phyloP scores from a whole-genome alignment of 2,329 filamentous ascomycete species.

The Pseudogymnoascus pannorum region DNA sequence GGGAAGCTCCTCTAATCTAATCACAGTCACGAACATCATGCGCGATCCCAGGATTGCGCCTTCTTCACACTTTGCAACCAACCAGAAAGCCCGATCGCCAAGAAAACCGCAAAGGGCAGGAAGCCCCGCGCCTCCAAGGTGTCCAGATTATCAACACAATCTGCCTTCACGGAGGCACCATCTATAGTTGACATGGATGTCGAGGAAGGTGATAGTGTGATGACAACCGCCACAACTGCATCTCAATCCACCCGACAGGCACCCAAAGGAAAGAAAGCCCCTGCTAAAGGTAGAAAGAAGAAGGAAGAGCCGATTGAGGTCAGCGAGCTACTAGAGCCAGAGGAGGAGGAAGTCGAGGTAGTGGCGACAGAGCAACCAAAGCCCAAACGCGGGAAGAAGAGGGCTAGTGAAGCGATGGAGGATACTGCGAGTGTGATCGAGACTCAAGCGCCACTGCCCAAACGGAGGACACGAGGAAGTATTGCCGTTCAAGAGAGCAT shows the following conservation, averaged over 20 bases:
- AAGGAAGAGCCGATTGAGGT: slow-evolving; percentile 48
- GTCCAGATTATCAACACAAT: slow-evolving; percentile 57
- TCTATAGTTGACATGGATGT: slow-evolving; percentile 36
- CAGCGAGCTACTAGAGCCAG: slow-evolving; percentile 28
- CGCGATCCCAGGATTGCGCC: slow-evolving; percentile 67
- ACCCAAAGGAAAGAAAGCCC: slow-evolving; percentile 47
- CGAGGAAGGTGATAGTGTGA: slow-evolving; percentile 50
- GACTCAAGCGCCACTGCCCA: slow-evolving; percentile 29
- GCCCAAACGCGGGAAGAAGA: slow-evolving; percentile 47
- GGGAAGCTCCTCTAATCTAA: slow-evolving; percentile 12
- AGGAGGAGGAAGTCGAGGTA: slow-evolving; percentile 25
- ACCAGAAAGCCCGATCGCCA: slow-evolving; percentile 41
- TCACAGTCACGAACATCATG: slow-evolving; percentile 75
- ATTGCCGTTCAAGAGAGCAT: slow-evolving; percentile 25
- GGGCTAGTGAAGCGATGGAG: slow-evolving; percentile 50
- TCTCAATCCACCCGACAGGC: slow-evolving; percentile 46
- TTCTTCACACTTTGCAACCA: slow-evolving; percentile 69
- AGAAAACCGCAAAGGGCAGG: slow-evolving; percentile 42
- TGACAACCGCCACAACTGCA: slow-evolving; percentile 54
- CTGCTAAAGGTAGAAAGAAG: slow-evolving; percentile 43
- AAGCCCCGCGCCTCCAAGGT: slow-evolving; percentile 59
- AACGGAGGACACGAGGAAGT: slow-evolving; percentile 36
- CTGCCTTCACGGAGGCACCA: slow-evolving; percentile 44
- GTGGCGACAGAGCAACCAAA: slow-evolving; percentile 22
- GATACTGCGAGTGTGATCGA: slow-evolving; percentile 17